Conservation (phyloP, 2,329 filamentous ascomycete genomes). For the Pyricularia sp. region DNA sequence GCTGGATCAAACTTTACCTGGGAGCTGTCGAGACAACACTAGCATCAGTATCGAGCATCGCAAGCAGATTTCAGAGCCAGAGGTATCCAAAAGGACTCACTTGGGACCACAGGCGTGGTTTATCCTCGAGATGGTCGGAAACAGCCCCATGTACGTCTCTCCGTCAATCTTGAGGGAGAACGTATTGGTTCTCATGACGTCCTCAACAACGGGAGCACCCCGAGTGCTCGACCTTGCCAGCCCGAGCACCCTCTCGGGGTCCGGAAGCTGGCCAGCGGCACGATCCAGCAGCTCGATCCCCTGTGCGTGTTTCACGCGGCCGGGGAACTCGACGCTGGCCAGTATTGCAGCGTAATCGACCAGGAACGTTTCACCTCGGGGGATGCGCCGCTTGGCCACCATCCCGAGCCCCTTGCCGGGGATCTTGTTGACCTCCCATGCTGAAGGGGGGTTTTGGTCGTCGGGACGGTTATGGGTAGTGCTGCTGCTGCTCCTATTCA, state of each 20-base stretch:
- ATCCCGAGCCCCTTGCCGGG: conserved; percentile 22
- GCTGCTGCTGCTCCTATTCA: neutral
- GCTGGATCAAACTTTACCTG: conserved; percentile 13
- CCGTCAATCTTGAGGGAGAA: conserved; percentile 19
- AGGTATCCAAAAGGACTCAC: conserved; percentile 1
- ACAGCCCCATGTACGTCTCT: conserved; percentile 13
- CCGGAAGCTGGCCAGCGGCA: conserved; percentile 19
- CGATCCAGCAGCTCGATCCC: conserved; percentile 20
- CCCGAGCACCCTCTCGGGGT: conserved; percentile 16
- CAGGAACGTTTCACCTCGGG: conserved; percentile 18
- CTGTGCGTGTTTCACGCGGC: conserved; percentile 15
- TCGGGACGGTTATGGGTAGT: too few relatives aligned
- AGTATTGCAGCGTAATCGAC: conserved; percentile 20
- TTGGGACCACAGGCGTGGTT: conserved; percentile 19
- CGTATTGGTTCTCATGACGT: conserved; percentile 24
- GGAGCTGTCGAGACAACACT: conserved; percentile 9
- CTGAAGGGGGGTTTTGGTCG: too few relatives aligned
- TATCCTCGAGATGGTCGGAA: conserved; percentile 15
- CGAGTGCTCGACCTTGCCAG: conserved; percentile 18
- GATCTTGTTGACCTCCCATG: conserved; percentile 20
- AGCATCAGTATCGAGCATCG: neutral
- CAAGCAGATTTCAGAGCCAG: neutral
- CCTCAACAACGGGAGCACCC: conserved; percentile 17
- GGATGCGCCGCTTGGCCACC: conserved; percentile 18
- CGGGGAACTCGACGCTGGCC: conserved; percentile 20